A percentile compares a stretch with the other conserved stretches of the same genome.
Evolutionary conservation across 2,329 filamentous ascomycete genomes (phyloP).

Genomic region (Fusarium coffeatum): DNA sequence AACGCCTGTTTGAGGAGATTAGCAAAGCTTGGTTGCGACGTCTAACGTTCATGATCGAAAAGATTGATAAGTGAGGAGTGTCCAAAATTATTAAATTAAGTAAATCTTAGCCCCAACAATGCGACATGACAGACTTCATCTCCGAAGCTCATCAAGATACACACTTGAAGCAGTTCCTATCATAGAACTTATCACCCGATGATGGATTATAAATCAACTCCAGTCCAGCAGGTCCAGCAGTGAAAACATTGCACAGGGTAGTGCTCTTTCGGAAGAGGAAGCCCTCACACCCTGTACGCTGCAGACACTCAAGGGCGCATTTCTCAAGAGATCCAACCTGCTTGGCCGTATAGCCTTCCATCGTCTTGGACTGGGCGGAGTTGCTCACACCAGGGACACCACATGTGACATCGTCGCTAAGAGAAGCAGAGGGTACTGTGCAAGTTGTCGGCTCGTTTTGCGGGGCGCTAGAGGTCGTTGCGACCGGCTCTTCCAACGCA

Average conservation of each 20-base stretch:
- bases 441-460: slow-evolving; percentile 21
- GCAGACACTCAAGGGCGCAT: slow-evolving; percentile 31
- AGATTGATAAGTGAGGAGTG: not conserved
- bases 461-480: not conserved
- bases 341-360: slow-evolving; percentile 25
- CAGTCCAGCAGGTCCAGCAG: slow-evolving; percentile 7
- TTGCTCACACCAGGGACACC: slow-evolving; percentile 30
- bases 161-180: slow-evolving; percentile 34
- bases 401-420: slow-evolving; percentile 30
- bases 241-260: slow-evolving; percentile 26
- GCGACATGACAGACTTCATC: not conserved
- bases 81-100: not conserved
- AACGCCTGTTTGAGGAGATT: not conserved
- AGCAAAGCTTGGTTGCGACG: not conserved
- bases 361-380: slow-evolving; percentile 22
- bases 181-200: slow-evolving; percentile 23
- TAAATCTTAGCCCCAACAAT: not conserved
- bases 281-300: slow-evolving; percentile 22
- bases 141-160: slow-evolving; percentile 1
- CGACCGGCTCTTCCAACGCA: not conserved
- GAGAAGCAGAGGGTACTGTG: slow-evolving; percentile 12
- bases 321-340: slow-evolving; percentile 29
- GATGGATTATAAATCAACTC: slow-evolving; percentile 26
- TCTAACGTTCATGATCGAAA: not conserved
- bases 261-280: slow-evolving; percentile 29